phyloP scores from a whole-genome alignment of 2,329 filamentous ascomycete species.

The Hyphodiscus sp. region DNA sequence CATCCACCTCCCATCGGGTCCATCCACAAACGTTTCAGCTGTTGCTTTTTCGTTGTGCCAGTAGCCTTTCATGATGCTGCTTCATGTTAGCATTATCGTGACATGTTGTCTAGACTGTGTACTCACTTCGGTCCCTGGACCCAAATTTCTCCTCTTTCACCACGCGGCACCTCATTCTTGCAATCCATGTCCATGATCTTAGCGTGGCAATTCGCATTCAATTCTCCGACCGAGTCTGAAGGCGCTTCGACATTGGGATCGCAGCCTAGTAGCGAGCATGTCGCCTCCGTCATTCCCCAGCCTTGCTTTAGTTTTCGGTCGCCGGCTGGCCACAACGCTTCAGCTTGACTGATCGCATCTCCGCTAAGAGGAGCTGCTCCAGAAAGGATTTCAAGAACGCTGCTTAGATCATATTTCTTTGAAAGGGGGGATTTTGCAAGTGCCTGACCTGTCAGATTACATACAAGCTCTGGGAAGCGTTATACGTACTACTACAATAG shows the following conservation, averaged over 20 bases:
- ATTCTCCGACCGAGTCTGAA: constrained; percentile 54
- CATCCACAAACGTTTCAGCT: constrained; percentile 52
- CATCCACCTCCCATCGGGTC: constrained; percentile 64
- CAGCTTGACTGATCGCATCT: constrained; percentile 68
- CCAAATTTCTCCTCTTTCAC: constrained; percentile 62
- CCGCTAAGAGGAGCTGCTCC: constrained; percentile 77
- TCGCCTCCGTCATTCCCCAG: constrained; percentile 84
- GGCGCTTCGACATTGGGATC: constrained; percentile 43
- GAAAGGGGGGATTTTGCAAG: constrained; percentile 74
- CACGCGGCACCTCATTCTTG: constrained; percentile 33
- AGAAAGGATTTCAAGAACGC: constrained; percentile 72
- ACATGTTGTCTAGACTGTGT: neutral
- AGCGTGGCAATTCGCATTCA: constrained; percentile 62
- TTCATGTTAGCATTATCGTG: neutral
- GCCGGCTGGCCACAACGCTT: constrained; percentile 63
- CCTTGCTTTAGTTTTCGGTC: constrained; percentile 67
- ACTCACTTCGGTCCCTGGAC: constrained; percentile 48
- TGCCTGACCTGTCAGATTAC: constrained; percentile 33
- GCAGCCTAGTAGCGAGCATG: constrained; percentile 64
- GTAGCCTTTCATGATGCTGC: constrained; percentile 49
- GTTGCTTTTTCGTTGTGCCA: constrained; percentile 60
- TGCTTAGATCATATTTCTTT: constrained; percentile 71
- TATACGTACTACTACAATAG: constrained; percentile 53
- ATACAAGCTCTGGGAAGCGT: neutral
- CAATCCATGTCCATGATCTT: constrained; percentile 48